Conservation (phyloP, 108 stramenopile genomes). For the Thalassiosira profunda region DNA sequence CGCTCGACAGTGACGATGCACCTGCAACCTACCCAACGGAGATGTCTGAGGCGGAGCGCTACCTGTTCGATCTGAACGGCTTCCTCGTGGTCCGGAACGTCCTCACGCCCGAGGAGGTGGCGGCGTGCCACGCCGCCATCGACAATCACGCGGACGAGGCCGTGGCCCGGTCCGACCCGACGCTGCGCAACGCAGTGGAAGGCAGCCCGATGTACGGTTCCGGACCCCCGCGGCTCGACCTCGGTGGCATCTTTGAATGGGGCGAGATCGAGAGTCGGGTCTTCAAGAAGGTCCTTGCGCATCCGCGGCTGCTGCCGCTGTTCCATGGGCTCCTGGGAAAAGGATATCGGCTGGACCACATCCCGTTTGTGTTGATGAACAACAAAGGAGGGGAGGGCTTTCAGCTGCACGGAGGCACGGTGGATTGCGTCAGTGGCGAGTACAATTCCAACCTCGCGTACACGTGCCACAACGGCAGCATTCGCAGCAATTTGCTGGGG, state of each 20-base stretch:
- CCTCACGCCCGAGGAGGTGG: conserved; percentile 80
- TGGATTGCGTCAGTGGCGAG: conserved; percentile 80
- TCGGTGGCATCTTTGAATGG: conserved; percentile 91
- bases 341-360: conserved; percentile 94
- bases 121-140: conserved; percentile 77
- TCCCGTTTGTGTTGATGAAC: conserved; percentile 87
- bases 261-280: conserved; percentile 69
- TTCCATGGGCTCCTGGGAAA: conserved; percentile 90
- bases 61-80: conserved; percentile 95
- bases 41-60: conserved; percentile 88
- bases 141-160: conserved; percentile 71
- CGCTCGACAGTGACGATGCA: not conserved
- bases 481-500: conserved; percentile 76
- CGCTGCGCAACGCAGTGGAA: conserved; percentile 75
- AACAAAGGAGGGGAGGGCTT: conserved; percentile 92
- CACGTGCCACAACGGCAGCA: conserved; percentile 74
- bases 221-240: conserved; percentile 86
- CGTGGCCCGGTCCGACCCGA: conserved; percentile 65
- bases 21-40: conserved; percentile 22
- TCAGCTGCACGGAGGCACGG: conserved; percentile 91
- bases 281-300: conserved; percentile 84
- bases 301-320: conserved; percentile 84
- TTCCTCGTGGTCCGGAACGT: conserved; percentile 85
- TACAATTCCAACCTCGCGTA: conserved; percentile 90
- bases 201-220: conserved; percentile 74